phyloP scores from a whole-genome alignment of 441 rosid species.

The Arabidopsis hybrid region DNA sequence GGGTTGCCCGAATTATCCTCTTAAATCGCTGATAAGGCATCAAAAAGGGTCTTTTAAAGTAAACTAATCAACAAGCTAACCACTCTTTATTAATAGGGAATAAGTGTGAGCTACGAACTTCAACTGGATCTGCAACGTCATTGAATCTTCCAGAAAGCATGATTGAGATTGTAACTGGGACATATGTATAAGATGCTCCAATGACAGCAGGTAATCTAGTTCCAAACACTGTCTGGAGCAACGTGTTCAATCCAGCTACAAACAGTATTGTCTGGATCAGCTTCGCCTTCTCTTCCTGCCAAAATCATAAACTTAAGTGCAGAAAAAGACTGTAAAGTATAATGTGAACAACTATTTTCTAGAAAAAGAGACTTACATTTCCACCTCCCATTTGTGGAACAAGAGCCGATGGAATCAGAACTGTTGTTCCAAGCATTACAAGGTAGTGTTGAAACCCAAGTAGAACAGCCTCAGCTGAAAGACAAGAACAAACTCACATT shows the following conservation, averaged over 20 bases:
- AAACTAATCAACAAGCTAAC: not conserved
- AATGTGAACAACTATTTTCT: not conserved
- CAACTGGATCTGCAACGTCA: slow-evolving; percentile 46
- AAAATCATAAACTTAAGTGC: slow-evolving; percentile 12
- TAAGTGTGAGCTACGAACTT: slow-evolving; percentile 42
- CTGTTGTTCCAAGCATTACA: slow-evolving; percentile 97
- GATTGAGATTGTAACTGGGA: slow-evolving; percentile 85
- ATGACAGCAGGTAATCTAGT: slow-evolving; percentile 86
- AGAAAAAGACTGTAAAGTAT: slow-evolving; percentile 10
- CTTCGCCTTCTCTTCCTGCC: slow-evolving; percentile 83
- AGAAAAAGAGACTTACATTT: slow-evolving; percentile 65
- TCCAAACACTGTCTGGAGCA: slow-evolving; percentile 78
- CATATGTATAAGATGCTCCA: slow-evolving; percentile 85
- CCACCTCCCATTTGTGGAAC: slow-evolving; percentile 99
- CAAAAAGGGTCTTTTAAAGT: slow-evolving; percentile 14
- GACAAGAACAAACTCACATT: slow-evolving; percentile 10
- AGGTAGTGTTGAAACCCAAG: slow-evolving; percentile 98
- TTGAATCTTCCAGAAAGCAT: slow-evolving; percentile 51
- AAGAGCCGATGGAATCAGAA: slow-evolving; percentile 88
- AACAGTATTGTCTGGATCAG: slow-evolving; percentile 88
- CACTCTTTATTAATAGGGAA: not conserved
- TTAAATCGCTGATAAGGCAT: slow-evolving; percentile 67
- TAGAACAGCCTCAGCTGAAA: slow-evolving; percentile 89
- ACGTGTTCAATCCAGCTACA: slow-evolving; percentile 90
- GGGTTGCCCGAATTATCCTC: slow-evolving; percentile 91